Evolutionary conservation across 163 green algal genomes (phyloP), one percentile per base, ranked within the genome.

Genomic region (Scenedesmus sp.): DNA sequence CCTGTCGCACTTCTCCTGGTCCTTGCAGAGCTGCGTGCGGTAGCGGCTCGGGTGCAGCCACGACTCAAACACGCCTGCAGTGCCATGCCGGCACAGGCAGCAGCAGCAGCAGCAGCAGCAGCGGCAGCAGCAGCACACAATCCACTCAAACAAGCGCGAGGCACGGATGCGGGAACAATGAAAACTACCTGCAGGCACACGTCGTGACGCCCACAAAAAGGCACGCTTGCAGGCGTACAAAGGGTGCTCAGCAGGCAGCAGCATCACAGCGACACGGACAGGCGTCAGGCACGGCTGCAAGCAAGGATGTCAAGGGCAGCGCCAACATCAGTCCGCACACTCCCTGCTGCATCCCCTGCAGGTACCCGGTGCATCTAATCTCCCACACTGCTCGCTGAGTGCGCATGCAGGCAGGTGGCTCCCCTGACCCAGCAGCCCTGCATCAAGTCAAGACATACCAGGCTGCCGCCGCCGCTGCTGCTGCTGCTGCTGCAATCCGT

Each of bases 11-110:
- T 88, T 80, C 44, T 92, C 81, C 7, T 95, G 96, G 86, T 98
- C 97, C 93, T 98, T 98, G 95, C 97, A 99, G 43, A 98, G 94
- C 95, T 98, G 96, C 0, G 97, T 99, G 88, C 97, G 93, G 91
- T 98, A 98, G 85, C 96, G 95, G 72, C 91, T 93, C 2, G 97
- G 97, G 92, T 99, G 97, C 89, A 99, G 96, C 95, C 96, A 98
- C 93, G 92, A 95, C 94, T 99, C 97, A 91, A 98, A 99, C n/a
- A 99, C 96, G 81, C 97, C 85, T 90, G 85, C 35, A 76, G 72
- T n/a, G n/a, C 26, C n/a, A 40, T 20, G 65, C 22, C 85, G 7
- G 59, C 59, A 73, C 40, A 56, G 40, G 44, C 40, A 53, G 44
- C 78, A 83, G 42, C 43, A 83, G 35, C 78, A 68, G 80, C 43